Percentiles rank a stretch among this genome's conserved stretches.
Conservation (phyloP, 345 rosid genomes). For the Melaleuca quinquenervia region DNA sequence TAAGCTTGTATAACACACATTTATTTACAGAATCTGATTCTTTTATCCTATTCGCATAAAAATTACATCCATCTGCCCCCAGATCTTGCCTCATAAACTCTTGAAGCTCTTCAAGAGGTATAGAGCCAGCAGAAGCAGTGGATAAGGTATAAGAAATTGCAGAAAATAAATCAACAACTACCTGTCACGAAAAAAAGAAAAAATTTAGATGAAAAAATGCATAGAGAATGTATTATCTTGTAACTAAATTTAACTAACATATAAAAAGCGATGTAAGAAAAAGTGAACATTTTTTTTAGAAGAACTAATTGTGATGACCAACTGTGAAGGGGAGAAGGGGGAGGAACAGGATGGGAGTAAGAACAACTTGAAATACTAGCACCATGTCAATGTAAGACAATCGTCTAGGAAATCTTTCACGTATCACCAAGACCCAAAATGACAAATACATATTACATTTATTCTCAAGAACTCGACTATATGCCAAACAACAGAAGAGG, state of each 20-base stretch:
- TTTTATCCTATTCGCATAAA: constrained; percentile 12
- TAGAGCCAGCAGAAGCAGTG: constrained; percentile 17
- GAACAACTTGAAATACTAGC: background rate
- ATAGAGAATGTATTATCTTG: background rate
- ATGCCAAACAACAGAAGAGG: background rate
- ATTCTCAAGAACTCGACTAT: background rate
- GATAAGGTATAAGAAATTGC: constrained; percentile 27
- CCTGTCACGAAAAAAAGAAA: constrained; percentile 28
- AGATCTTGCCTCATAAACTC: constrained; percentile 23
- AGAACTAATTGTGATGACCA: background rate
- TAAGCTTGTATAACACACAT: constrained; percentile 22
- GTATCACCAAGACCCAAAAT: background rate
- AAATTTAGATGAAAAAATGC: background rate
- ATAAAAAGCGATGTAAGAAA: background rate
- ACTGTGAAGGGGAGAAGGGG: background rate
- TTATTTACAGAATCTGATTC: constrained; percentile 16
- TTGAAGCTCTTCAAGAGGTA: constrained; percentile 30
- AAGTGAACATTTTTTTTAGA: background rate
- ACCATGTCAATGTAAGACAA: background rate
- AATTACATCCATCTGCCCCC: constrained; percentile 22
- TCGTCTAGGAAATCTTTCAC: background rate
- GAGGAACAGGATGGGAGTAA: background rate
- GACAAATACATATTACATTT: background rate
- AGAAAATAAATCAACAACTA: constrained; percentile 37
- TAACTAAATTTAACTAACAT: background rate